Conservation (phyloP, 805 yeast genomes). For the Yarrowia yakushimensis region DNA sequence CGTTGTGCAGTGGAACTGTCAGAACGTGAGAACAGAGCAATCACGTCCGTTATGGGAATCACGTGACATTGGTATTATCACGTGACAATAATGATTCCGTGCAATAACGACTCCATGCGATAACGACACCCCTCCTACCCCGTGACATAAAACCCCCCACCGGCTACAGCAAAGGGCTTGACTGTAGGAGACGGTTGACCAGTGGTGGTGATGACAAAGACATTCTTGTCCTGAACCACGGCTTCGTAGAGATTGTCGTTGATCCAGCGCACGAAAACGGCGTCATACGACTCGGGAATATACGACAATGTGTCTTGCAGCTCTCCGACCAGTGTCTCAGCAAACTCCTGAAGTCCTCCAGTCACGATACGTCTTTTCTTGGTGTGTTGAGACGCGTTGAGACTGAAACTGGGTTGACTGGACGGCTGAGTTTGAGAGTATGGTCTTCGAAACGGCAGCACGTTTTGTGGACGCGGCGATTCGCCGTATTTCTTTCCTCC, state of each 20-base stretch:
- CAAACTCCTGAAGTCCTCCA: slow-evolving; percentile 21
- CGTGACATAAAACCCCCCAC: background rate
- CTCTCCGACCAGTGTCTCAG: slow-evolving; percentile 8
- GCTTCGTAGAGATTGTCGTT: slow-evolving; percentile 1
- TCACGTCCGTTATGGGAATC: no score
- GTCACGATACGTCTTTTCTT: background rate
- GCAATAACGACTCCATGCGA: no score
- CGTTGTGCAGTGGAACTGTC: no score
- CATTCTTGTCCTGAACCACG: slow-evolving; percentile 1
- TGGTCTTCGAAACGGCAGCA: background rate
- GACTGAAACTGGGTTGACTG: background rate
- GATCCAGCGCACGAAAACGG: slow-evolving; percentile 1
- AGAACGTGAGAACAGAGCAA: no score
- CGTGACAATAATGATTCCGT: no score
- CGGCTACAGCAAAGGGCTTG: background rate
- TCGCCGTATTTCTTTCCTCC: slow-evolving; percentile 4
- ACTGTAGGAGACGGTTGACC: background rate
- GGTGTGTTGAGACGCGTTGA: slow-evolving; percentile 1
- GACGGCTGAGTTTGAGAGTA: background rate
- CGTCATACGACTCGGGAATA: slow-evolving; percentile 3
- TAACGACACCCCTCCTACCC: background rate
- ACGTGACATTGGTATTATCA: no score
- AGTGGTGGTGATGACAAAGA: background rate
- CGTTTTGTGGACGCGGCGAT: background rate
- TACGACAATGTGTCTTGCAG: slow-evolving; percentile 10